Base-by-base conservation (phyloP, 441 rosid genomes). In the Biscutella laevigata region DNA sequence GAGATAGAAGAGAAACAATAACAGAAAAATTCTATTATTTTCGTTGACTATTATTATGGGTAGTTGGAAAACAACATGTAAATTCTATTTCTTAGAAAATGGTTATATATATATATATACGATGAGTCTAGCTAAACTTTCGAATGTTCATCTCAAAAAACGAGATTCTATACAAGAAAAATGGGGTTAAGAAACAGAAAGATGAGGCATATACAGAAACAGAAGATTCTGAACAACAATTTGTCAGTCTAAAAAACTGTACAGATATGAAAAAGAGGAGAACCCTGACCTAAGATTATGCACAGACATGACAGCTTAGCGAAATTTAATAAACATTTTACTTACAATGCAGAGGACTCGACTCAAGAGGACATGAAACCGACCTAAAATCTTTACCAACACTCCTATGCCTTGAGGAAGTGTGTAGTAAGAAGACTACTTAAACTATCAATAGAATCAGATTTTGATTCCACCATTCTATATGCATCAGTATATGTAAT, bases 401-500 rank as follows among this genome's bases (percentile, higher is more conserved):
- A 64, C 50, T 55, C 17, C 43, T 55, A 48, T 26, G 44, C 59
- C 54, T 65, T 65, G 1, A 11, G 36, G 36, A 37, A 41, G 48
- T 42, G 46, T 34, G 7, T 47, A 32, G 52, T 40, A 64, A 41
- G 62, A 56, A 25, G 38, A 47, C 56, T 38, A 63, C 43, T 48
- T 26, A 9, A 17, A 34, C 63, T 42, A 64, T 58, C 40, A 35
- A 75, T 78, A 75, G 88, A 85, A 82, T 85, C 90, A 77, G 78
- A 72, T 68, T 68, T 75, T 82, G 95, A 85, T 78, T 82, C 86
- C 65, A 75, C 19, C 68, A 41, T 46, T 66, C 67, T 49, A 63
- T 70, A 77, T 60, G 57, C 53, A 16, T 68, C 75, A 51, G 71
- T 57, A 59, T 59, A 30, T 55, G 62, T 50, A 1, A 17, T 63